Base-by-base conservation (phyloP, 2,329 filamentous ascomycete species). In the Nemania diffusa region DNA sequence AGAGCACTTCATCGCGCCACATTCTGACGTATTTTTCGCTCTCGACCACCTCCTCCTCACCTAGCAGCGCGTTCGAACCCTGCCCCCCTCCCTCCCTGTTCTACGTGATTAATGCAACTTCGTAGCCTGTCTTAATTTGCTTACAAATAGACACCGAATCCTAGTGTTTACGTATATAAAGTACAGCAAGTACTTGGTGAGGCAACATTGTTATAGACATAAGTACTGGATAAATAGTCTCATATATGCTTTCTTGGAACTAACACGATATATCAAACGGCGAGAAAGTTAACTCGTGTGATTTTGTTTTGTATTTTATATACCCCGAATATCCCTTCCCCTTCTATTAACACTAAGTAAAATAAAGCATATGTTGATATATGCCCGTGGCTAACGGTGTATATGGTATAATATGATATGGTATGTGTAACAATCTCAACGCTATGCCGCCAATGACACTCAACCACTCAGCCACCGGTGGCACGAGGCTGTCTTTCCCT, bases 1-100 rank as follows among this genome's bases (percentile, higher is more conserved):
- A 24, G 44, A 65, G 57, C 63, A 65, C 63, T 51, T 57, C 63
- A 65, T 65, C 57, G n/a, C 42, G 26, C 57, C 63, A 51, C 51
- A 52, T 57, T 65, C 63, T 65, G 63, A 65, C 57, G 63, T 57
- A 5, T 65, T 65, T 24, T 51, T 34, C 24, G 52, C 29, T 46
- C 2, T 48, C 20, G 20, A 26, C 1, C 11, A 11, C 29, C 22
- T 22, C 40, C 51, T 22, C 42, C 22, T 8, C 29, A 42, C 37
- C n/a, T 24, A 22, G 42, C 37, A 26, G n/a, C n/a, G n/a, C n/a
- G n/a, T n/a, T n/a, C n/a, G n/a, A n/a, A n/a, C n/a, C n/a, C n/a
- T n/a, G n/a, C n/a, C n/a, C n/a, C n/a, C n/a, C n/a, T n/a, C n/a
- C n/a, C n/a, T n/a, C n/a, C n/a, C n/a, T n/a, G n/a, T n/a, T n/a